These are phyloP conservation scores for Lumnitzera littorea DNA, from an alignment of 345 rosid species.

Conservation along the genomic window DNA sequence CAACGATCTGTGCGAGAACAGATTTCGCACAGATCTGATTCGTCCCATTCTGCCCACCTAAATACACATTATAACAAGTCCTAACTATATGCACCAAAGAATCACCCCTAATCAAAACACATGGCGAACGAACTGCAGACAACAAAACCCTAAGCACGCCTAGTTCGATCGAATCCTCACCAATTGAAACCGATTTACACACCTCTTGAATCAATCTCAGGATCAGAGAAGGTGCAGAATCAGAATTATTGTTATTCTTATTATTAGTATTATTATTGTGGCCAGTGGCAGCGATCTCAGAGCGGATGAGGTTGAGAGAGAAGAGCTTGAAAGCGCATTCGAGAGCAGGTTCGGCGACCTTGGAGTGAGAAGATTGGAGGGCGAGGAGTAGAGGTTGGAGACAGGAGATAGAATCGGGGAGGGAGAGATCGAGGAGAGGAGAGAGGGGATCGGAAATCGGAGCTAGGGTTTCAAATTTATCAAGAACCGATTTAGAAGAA, in stretches of 20 bases:
- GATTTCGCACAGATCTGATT: constrained; percentile 95
- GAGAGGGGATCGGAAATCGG: constrained; percentile 38
- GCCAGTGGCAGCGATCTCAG: constrained; percentile 36
- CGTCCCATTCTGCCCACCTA: constrained; percentile 74
- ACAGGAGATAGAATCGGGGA: constrained; percentile 51
- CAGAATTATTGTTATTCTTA: constrained; percentile 10
- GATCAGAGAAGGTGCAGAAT: constrained; percentile 26
- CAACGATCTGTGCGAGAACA: constrained; percentile 77
- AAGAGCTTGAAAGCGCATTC: constrained; percentile 70
- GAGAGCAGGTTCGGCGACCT: constrained; percentile 80
- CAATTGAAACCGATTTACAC: constrained; percentile 57
- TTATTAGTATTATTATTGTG: constrained; percentile 11
- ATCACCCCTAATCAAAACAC: constrained; percentile 75
- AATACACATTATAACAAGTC: constrained; percentile 88
- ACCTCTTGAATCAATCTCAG: constrained; percentile 17
- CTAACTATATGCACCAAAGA: constrained; percentile 61
- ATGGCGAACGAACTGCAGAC: constrained; percentile 65
- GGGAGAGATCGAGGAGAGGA: constrained; percentile 49
- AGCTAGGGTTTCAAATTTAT: constrained; percentile 53
- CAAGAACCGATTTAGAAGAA: constrained; percentile 78
- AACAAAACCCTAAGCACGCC: constrained; percentile 70
- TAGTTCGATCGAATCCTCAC: constrained; percentile 73
- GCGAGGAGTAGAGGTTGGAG: constrained; percentile 66
- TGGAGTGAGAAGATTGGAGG: constrained; percentile 56
- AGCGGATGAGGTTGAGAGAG: constrained; percentile 59